Evolutionary conservation across 176 grass and related monocot genomes (phyloP).

Genomic region (Juncus effusus): DNA sequence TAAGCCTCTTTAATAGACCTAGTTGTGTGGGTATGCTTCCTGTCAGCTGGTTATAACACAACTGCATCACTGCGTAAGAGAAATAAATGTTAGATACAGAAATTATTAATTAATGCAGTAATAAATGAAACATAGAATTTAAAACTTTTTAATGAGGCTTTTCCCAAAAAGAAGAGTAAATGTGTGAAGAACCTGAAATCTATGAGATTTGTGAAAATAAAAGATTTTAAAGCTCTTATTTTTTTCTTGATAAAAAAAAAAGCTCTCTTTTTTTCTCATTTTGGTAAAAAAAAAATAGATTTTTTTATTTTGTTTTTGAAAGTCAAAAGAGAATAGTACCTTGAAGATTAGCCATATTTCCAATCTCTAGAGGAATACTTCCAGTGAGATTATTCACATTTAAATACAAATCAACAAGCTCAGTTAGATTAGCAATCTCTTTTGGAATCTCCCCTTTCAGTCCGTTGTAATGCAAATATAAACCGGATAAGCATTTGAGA

Average conservation of each 20-base stretch:
- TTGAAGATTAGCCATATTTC: slow-evolving; percentile 68
- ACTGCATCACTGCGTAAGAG: slow-evolving; percentile 62
- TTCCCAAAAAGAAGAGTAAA: background rate
- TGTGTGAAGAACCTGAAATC: slow-evolving; percentile 16
- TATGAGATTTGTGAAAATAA: background rate
- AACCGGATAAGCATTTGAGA: slow-evolving; percentile 56
- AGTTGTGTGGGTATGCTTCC: slow-evolving; percentile 92
- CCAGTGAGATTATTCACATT: slow-evolving; percentile 78
- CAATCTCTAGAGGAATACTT: slow-evolving; percentile 56
- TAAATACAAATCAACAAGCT: slow-evolving; percentile 84
- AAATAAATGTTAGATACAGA: slow-evolving; percentile 1
- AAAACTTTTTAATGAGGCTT: no score
- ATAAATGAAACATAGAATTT: slow-evolving; percentile 1
- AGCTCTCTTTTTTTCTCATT: no score
- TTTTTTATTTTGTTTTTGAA: slow-evolving; percentile 4
- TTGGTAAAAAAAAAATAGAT: no score
- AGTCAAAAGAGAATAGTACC: slow-evolving; percentile 30
- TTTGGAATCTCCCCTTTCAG: slow-evolving; percentile 52
- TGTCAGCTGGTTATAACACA: slow-evolving; percentile 85
- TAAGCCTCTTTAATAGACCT: slow-evolving; percentile 57
- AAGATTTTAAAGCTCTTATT: background rate
- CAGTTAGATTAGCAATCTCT: slow-evolving; percentile 41
- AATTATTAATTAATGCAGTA: background rate
- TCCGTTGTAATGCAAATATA: slow-evolving; percentile 92
- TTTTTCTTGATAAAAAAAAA: no score